Evolutionary conservation across 192 early-diverging fungal genomes (phyloP).

Genomic region (Diversispora epigaea): DNA sequence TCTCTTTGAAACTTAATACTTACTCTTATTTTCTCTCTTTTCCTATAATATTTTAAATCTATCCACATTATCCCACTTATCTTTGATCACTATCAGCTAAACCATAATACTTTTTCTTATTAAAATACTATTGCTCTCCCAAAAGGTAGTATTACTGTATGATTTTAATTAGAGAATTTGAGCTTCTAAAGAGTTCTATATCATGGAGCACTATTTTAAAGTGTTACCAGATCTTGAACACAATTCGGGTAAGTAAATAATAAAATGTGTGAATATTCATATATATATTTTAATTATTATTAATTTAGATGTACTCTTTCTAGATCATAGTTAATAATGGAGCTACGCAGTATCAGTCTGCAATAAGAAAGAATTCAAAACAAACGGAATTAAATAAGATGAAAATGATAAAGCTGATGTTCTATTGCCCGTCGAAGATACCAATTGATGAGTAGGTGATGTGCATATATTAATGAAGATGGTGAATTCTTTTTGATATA

Average conservation of each 20-base stretch:
- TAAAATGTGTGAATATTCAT: conserved; percentile 5
- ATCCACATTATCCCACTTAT: no score
- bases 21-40: no score
- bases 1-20: no score
- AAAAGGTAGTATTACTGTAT: no score
- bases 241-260: conserved; percentile 26
- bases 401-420: conserved; percentile 31
- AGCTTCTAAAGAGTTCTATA: conserved; percentile 26
- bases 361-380: conserved; percentile 29
- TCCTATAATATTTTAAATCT: no score
- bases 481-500: no score
- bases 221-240: conserved; percentile 32
- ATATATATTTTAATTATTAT: conserved; percentile 16
- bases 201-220: conserved; percentile 32
- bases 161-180: conserved; percentile 28
- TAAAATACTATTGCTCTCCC: no score
- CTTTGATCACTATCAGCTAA: no score
- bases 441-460: background rate
- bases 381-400: conserved; percentile 11
- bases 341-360: conserved; percentile 27
- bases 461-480: no score
- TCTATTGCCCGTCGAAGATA: conserved; percentile 29
- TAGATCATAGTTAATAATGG: conserved; percentile 29
- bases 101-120: no score
- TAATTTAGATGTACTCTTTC: conserved; percentile 22